Conservation (phyloP, 495 filamentous ascomycete species). For the Aspergillus affinis region DNA sequence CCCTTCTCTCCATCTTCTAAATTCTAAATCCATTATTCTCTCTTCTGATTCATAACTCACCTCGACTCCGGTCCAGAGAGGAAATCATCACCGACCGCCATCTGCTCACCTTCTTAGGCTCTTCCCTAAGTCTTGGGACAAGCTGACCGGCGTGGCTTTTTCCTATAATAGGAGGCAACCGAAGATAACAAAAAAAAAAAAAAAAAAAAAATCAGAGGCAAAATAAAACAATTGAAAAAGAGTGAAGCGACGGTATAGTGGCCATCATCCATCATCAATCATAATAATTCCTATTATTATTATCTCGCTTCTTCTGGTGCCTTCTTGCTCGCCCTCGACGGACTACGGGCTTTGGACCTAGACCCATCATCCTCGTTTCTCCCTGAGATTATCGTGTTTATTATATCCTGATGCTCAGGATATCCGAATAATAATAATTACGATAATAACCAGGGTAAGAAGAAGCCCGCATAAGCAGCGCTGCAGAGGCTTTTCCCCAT, state of each 20-base stretch:
- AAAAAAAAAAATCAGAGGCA: no score
- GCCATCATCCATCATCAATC: no score
- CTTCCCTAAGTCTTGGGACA: neutral
- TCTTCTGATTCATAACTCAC: neutral
- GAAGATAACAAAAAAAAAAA: no score
- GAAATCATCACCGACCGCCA: neutral
- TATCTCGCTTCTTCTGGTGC: neutral
- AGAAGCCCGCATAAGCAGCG: constrained; percentile 22
- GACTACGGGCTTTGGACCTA: neutral
- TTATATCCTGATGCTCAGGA: neutral
- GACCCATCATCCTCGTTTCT: neutral
- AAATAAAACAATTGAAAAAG: neutral
- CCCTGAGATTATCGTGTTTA: neutral
- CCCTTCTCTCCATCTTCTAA: neutral
- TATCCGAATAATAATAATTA: neutral
- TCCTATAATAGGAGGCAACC: neutral
- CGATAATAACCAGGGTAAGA: neutral
- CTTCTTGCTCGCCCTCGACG: neutral
- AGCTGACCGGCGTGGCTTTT: neutral
- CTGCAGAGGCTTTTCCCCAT: constrained; percentile 9
- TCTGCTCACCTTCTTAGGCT: neutral
- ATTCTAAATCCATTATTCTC: neutral
- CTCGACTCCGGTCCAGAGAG: neutral
- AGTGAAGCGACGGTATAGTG: neutral
- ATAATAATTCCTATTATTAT: neutral